A percentile compares a stretch with the other conserved stretches of the same genome.
phyloP scores from a whole-genome alignment of 495 filamentous ascomycete genomes.

The Aspergillus conjunctus region DNA sequence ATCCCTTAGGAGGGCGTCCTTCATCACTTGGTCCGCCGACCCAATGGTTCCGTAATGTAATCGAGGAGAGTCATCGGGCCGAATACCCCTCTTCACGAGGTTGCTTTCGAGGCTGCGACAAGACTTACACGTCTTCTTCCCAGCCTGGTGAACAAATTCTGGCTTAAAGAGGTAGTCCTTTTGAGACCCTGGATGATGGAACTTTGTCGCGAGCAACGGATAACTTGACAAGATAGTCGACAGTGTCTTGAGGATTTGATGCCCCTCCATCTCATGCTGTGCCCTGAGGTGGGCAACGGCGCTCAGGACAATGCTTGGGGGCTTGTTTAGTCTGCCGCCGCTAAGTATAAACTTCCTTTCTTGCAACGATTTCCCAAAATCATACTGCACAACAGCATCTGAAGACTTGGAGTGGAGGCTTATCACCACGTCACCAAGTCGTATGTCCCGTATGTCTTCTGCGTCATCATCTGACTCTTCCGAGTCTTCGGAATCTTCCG shows the following conservation, averaged over 20 bases:
- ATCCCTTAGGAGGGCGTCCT: conserved; percentile 1
- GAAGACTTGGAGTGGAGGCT: neutral
- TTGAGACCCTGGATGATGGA: neutral
- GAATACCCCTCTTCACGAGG: neutral
- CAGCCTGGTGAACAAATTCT: conserved; percentile 1
- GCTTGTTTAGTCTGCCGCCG: neutral
- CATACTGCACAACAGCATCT: neutral
- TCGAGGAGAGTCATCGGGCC: neutral
- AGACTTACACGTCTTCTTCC: conserved; percentile 1
- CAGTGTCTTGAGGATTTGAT: neutral
- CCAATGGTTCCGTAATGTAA: conserved; percentile 12
- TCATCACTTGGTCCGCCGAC: conserved; percentile 7
- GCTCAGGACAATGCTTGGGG: neutral
- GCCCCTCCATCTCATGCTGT: neutral
- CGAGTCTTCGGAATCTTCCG: too few relatives aligned
- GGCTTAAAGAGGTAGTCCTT: conserved; percentile 12
- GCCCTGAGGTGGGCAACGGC: neutral
- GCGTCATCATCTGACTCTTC: too few relatives aligned
- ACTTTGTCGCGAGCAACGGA: neutral
- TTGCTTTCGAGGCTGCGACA: neutral
- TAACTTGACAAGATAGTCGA: neutral
- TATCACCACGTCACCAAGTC: neutral
- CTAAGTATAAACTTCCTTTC: neutral
- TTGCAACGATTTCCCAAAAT: neutral
- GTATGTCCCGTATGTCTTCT: neutral